A percentile compares a stretch with the other conserved stretches of the same genome.
Conservation (phyloP, 495 filamentous ascomycete species). For the Cudoniella acicularis region DNA sequence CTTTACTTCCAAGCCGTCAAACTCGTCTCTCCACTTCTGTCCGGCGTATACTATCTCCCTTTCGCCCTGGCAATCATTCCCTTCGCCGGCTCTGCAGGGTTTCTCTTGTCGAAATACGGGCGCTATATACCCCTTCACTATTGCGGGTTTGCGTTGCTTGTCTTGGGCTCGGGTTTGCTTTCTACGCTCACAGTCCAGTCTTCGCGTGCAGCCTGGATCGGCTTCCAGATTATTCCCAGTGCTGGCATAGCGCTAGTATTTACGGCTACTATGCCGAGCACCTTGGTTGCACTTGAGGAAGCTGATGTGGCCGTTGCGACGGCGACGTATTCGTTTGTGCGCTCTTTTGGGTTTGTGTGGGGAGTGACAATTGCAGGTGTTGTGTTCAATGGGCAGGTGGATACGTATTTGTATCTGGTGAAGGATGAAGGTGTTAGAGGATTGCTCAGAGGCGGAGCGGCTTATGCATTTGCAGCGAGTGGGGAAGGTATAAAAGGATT, state of each 20-base stretch:
- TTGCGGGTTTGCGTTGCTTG: not conserved
- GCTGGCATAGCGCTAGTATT: not conserved
- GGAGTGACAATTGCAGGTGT: not conserved
- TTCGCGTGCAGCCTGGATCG: not conserved
- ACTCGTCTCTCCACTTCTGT: constrained; percentile 39
- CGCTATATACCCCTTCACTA: not conserved
- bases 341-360: constrained; percentile 1
- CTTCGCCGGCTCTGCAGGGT: not conserved
- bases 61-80: not conserved
- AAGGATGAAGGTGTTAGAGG: not conserved
- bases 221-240: not conserved
- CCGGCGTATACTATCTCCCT: constrained; percentile 47
- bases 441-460: not conserved
- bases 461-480: not conserved
- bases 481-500: not conserved
- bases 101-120: not conserved
- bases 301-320: not conserved
- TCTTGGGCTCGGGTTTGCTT: not conserved
- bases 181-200: not conserved
- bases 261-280: not conserved
- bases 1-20: constrained; percentile 65
- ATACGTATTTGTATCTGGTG: not conserved
- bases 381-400: not conserved
- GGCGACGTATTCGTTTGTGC: not conserved
- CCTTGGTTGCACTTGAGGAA: not conserved